Evolutionary conservation across 2,329 filamentous ascomycete species (phyloP).

Genomic region (Stachybotrys chartarum): DNA sequence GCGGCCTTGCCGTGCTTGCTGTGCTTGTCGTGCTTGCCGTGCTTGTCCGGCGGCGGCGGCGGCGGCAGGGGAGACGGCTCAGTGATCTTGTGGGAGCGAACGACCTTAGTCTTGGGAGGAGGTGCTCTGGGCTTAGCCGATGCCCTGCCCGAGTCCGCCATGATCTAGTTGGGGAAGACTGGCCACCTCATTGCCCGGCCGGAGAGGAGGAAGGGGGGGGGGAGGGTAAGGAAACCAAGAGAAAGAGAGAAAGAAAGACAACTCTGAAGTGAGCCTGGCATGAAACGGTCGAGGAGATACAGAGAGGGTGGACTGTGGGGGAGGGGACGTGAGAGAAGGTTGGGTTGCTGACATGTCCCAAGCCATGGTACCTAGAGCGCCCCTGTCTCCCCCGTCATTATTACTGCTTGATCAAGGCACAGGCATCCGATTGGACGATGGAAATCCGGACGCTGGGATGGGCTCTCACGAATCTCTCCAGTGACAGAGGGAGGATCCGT

Average conservation of each 20-base stretch:
- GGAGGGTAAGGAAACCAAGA: not conserved
- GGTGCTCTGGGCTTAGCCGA: conserved; percentile 24
- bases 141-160: conserved; percentile 34
- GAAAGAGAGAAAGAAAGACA: not conserved
- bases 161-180: conserved; percentile 17
- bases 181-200: not conserved
- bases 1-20: conserved; percentile 12
- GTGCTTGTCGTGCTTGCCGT: not conserved
- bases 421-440: too few species aligned
- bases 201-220: too few species aligned
- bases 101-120: conserved; percentile 24
- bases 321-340: not conserved
- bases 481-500: too few species aligned
- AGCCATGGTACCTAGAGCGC: too few species aligned
- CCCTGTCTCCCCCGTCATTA: too few species aligned
- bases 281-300: not conserved
- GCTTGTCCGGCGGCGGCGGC: not conserved
- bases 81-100: conserved; percentile 47
- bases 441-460: too few species aligned
- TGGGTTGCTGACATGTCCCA: not conserved
- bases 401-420: too few species aligned
- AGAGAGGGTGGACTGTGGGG: not conserved
- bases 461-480: too few species aligned
- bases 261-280: not conserved
- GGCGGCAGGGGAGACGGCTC: conserved; percentile 17